Evolutionary conservation across 2,329 filamentous ascomycete species (phyloP).

Genomic region (Knufia petricola): DNA sequence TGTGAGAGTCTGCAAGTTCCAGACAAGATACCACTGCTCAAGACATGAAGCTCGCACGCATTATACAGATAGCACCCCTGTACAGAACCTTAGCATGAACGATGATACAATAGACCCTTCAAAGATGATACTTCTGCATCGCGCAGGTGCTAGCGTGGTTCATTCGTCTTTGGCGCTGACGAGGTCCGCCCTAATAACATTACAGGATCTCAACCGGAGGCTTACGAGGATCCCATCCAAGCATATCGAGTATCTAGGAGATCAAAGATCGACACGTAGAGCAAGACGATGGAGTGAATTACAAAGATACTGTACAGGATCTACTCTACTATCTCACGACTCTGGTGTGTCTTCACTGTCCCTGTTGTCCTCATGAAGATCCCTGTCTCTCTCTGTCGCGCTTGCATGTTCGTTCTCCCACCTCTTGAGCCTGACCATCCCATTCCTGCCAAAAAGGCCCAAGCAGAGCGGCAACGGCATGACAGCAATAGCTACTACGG

Average conservation of each 20-base stretch:
- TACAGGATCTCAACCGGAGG: too few species aligned
- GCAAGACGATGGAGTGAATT: too few species aligned
- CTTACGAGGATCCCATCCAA: too few species aligned
- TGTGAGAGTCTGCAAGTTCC: background rate
- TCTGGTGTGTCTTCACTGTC: background rate
- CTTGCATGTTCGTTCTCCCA: constrained; percentile 31
- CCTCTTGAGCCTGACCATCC: constrained; percentile 28
- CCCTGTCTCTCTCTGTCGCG: background rate
- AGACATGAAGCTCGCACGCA: background rate
- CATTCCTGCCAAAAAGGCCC: constrained; percentile 55
- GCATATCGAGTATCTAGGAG: too few species aligned
- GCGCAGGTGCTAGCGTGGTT: too few species aligned
- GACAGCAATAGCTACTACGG: constrained; percentile 55
- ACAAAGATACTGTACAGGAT: too few species aligned
- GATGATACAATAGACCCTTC: constrained; percentile 7
- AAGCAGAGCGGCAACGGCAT: constrained; percentile 60
- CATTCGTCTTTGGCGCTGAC: too few species aligned
- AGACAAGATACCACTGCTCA: background rate
- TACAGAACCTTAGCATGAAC: constrained; percentile 11
- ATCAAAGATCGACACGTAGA: too few species aligned
- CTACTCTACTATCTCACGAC: background rate
- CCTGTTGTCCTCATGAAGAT: background rate
- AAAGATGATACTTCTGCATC: background rate
- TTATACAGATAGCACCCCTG: constrained; percentile 8
- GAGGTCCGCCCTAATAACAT: too few species aligned